phyloP scores from a whole-genome alignment of 768 basidiomycete genomes.

The Termitomyces sp. region DNA sequence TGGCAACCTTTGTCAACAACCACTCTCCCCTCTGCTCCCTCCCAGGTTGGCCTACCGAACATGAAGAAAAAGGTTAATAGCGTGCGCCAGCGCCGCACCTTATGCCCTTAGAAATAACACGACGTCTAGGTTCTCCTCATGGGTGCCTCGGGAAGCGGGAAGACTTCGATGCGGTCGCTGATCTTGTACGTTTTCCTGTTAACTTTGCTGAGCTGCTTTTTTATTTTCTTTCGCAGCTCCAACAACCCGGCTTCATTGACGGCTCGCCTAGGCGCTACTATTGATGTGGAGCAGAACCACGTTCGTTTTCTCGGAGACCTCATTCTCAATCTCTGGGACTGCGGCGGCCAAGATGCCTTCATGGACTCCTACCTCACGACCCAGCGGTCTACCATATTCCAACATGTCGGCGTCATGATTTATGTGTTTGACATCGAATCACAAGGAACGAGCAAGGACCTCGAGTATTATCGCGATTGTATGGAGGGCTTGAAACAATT shows the following conservation, averaged over 20 bases:
- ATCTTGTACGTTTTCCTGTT: conserved; percentile 75
- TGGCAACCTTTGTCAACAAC: conserved; percentile 14
- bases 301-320: conserved; percentile 96
- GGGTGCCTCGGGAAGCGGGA: conserved; percentile 94
- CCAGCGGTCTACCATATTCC: conserved; percentile 92
- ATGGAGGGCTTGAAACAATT: conserved; percentile 75
- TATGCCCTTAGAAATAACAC: conserved; percentile 16
- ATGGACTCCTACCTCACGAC: conserved; percentile 95
- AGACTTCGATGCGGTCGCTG: conserved; percentile 98
- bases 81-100: conserved; percentile 7
- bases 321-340: conserved; percentile 97
- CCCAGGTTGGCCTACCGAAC: conserved; percentile 11
- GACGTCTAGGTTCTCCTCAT: conserved; percentile 83
- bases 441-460: conserved; percentile 79
- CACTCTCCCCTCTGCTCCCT: conserved; percentile 5
- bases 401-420: conserved; percentile 95
- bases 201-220: not conserved
- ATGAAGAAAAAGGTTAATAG: conserved; percentile 64
- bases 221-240: conserved; percentile 49
- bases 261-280: conserved; percentile 89
- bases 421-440: conserved; percentile 98
- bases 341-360: conserved; percentile 96
- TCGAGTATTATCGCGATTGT: conserved; percentile 91
- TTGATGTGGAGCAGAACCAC: conserved; percentile 97
- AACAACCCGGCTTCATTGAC: conserved; percentile 94